A percentile compares a stretch with the other conserved stretches of the same genome.
phyloP scores from a whole-genome alignment of 768 basidiomycete genomes.

The Russula sp. region DNA sequence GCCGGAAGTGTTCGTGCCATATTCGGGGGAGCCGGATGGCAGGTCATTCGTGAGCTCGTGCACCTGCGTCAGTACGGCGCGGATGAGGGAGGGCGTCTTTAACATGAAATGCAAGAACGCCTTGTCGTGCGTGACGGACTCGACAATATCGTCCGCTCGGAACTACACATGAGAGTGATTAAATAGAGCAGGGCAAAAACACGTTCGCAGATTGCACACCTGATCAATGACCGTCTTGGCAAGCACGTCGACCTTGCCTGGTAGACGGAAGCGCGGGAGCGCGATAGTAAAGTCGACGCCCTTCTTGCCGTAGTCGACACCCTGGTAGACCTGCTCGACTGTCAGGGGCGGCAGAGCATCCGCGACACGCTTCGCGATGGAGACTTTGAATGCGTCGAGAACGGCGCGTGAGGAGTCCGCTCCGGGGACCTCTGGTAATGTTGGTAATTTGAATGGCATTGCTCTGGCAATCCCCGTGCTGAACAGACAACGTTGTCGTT shows the following conservation, averaged over 20 bases:
- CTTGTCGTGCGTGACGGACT: constrained; percentile 61
- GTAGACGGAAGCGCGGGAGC: constrained; percentile 82
- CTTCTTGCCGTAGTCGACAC: constrained; percentile 88
- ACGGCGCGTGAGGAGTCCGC: constrained; percentile 61
- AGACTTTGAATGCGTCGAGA: constrained; percentile 74
- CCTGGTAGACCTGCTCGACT: constrained; percentile 72
- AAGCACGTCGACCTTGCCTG: constrained; percentile 74
- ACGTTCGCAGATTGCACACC: constrained; percentile 35
- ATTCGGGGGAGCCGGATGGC: constrained; percentile 56
- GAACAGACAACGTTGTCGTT: neutral
- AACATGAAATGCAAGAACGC: constrained; percentile 81
- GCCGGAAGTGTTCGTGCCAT: constrained; percentile 75
- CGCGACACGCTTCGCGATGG: constrained; percentile 67
- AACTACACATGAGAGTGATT: constrained; percentile 46
- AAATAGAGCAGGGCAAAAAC: neutral
- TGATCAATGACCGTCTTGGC: constrained; percentile 67
- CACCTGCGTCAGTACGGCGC: constrained; percentile 65
- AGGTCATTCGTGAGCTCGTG: constrained; percentile 62
- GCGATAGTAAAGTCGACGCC: constrained; percentile 92
- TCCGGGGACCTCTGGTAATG: constrained; percentile 38
- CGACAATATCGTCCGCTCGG: constrained; percentile 73
- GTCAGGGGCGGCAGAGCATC: constrained; percentile 60
- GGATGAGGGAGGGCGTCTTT: constrained; percentile 56
- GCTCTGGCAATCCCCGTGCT: neutral
- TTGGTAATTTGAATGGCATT: constrained; percentile 27